Conservation (phyloP, 371 early-diverging fungal genomes). For the Syncephalis plumigaleata region DNA sequence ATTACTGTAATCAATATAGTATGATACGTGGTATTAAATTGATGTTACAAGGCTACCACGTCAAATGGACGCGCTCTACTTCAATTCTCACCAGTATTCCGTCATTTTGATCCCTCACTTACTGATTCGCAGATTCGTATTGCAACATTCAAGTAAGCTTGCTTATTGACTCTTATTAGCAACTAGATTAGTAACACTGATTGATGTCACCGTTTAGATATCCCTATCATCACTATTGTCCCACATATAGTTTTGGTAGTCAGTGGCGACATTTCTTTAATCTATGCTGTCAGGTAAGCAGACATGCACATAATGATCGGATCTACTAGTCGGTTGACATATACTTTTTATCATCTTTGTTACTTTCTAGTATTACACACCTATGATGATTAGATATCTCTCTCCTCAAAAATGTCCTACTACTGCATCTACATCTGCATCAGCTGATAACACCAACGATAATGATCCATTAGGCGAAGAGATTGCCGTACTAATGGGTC, state of each 20-base stretch:
- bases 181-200: neutral
- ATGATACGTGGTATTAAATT: conserved; percentile 1
- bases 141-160: conserved; percentile 50
- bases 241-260: conserved; percentile 46
- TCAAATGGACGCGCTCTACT: conserved; percentile 75
- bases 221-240: conserved; percentile 40
- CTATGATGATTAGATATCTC: conserved; percentile 30
- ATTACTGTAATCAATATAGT: neutral
- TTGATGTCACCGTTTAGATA: conserved; percentile 20
- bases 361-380: conserved; percentile 29
- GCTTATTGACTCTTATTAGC: too few species aligned
- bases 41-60: conserved; percentile 47
- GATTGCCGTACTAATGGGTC: conserved; percentile 33
- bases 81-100: conserved; percentile 50
- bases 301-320: neutral
- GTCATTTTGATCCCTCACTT: conserved; percentile 25
- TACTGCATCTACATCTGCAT: conserved; percentile 10
- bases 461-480: conserved; percentile 39
- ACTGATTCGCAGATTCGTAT: conserved; percentile 31
- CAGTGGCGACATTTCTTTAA: conserved; percentile 31
- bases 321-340: neutral
- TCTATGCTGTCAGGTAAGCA: conserved; percentile 32
- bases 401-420: conserved; percentile 27
- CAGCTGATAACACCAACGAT: conserved; percentile 10
- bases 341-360: too few species aligned